These are phyloP conservation scores for Jaapia argillacea DNA, from an alignment of 768 basidiomycete genomes.

Conservation along the genomic window DNA sequence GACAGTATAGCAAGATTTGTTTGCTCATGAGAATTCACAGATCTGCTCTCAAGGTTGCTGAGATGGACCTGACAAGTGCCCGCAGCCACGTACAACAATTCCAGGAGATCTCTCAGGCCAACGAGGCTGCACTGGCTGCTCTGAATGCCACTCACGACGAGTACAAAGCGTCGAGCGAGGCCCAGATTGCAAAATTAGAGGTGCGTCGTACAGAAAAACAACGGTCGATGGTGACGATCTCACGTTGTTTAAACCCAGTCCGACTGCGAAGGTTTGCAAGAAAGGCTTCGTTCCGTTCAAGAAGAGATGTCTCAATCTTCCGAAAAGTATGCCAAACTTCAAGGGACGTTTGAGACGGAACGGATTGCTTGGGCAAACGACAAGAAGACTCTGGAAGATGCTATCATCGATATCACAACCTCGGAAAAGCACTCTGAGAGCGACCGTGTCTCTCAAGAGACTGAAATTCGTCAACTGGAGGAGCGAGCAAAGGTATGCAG, in stretches of 20 bases:
- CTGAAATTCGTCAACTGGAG: constrained; percentile 55
- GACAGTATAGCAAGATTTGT: neutral
- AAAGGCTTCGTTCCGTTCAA: constrained; percentile 43
- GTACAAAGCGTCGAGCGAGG: constrained; percentile 64
- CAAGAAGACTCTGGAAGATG: constrained; percentile 74
- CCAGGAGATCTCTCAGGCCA: constrained; percentile 78
- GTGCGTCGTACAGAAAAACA: constrained; percentile 27
- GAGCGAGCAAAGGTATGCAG: constrained; percentile 53
- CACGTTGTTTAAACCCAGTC: constrained; percentile 31
- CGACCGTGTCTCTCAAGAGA: constrained; percentile 53
- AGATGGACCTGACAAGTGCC: constrained; percentile 66
- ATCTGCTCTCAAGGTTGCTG: constrained; percentile 63
- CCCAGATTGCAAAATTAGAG: constrained; percentile 56
- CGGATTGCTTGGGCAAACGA: constrained; percentile 64
- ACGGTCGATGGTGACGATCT: neutral
- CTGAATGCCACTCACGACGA: constrained; percentile 71
- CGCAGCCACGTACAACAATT: constrained; percentile 73
- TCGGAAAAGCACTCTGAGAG: constrained; percentile 61
- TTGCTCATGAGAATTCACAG: constrained; percentile 24
- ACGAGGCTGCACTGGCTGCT: constrained; percentile 62
- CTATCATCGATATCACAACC: constrained; percentile 70
- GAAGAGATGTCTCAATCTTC: constrained; percentile 41
- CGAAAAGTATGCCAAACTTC: constrained; percentile 44
- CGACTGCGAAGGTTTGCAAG: constrained; percentile 52
- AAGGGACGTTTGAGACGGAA: constrained; percentile 59